A percentile compares a stretch with the other conserved stretches of the same genome.
phyloP scores from a whole-genome alignment of 75 land plant genomes.

The Sequoiadendron giganteum region DNA sequence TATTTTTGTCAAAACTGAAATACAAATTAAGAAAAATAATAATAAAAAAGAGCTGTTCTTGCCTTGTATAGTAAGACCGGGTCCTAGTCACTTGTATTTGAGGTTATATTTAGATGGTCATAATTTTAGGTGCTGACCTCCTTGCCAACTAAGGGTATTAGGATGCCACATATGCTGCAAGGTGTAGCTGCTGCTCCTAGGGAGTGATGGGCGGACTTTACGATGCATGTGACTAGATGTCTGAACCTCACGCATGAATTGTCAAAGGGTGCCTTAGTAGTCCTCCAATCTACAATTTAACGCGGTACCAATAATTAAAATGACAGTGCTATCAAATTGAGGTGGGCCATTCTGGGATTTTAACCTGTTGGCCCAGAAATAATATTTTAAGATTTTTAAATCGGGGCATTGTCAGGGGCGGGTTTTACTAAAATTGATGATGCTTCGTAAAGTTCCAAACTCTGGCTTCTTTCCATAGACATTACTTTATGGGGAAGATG shows the following conservation, averaged over 20 bases:
- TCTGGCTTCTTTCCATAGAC: neutral
- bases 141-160: neutral
- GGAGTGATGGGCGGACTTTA: neutral
- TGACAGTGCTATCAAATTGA: neutral
- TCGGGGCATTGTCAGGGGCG: too few species aligned
- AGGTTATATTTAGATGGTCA: too few species aligned
- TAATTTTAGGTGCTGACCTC: too few species aligned
- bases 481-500: neutral
- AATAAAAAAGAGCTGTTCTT: too few species aligned
- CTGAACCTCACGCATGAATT: neutral
- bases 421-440: neutral
- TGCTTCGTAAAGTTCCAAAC: neutral
- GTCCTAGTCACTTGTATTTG: too few species aligned
- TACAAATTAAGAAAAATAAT: too few species aligned
- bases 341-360: neutral
- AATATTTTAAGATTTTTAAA: slow-evolving; percentile 1
- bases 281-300: neutral
- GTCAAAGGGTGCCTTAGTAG: neutral
- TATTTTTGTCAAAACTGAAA: too few species aligned
- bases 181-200: neutral
- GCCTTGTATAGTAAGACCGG: too few species aligned
- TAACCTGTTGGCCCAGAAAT: too few species aligned
- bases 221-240: neutral
- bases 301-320: neutral
- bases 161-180: neutral